A percentile compares a stretch with the other conserved stretches of the same genome.
phyloP scores from a whole-genome alignment of 2,329 filamentous ascomycete species.

The Exophiala lecanii-corni region DNA sequence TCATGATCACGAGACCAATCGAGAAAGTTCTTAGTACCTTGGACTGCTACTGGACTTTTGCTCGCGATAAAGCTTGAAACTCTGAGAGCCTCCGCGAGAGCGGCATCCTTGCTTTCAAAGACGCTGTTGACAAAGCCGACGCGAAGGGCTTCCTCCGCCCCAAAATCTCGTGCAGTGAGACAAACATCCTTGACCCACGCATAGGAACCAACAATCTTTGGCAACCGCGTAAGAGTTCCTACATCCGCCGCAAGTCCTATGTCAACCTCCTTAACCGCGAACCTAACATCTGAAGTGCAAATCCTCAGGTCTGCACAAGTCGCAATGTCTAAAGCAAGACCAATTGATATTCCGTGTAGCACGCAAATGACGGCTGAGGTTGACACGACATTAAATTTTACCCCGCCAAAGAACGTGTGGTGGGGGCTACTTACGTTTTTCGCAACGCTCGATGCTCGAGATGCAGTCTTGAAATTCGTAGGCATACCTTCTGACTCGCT shows the following conservation, averaged over 20 bases:
- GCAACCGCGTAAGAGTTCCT: constrained; percentile 42
- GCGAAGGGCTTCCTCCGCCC: constrained; percentile 38
- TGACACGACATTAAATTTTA: constrained; percentile 36
- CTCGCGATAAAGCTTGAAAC: constrained; percentile 62
- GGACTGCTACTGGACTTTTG: constrained; percentile 84
- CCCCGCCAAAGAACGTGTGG: not conserved
- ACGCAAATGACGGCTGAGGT: constrained; percentile 64
- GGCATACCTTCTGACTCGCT: constrained; percentile 61
- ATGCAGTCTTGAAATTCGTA: constrained; percentile 76
- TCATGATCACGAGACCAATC: constrained; percentile 56
- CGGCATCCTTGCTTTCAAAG: constrained; percentile 50
- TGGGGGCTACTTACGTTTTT: constrained; percentile 70
- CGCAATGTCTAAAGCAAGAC: constrained; percentile 65
- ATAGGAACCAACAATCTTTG: constrained; percentile 40
- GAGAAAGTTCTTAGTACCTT: constrained; percentile 80
- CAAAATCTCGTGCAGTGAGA: constrained; percentile 40
- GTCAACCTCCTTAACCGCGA: constrained; percentile 46
- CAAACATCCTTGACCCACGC: constrained; percentile 46
- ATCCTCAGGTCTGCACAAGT: constrained; percentile 40
- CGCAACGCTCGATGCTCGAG: constrained; percentile 73
- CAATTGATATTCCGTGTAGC: constrained; percentile 73
- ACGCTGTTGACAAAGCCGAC: constrained; percentile 41
- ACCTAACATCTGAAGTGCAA: constrained; percentile 32
- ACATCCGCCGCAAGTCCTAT: constrained; percentile 46
- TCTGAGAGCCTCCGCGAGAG: constrained; percentile 58